These are phyloP conservation scores for Neonectria faginata DNA, from an alignment of 2,329 filamentous ascomycete genomes.

Conservation along the genomic window DNA sequence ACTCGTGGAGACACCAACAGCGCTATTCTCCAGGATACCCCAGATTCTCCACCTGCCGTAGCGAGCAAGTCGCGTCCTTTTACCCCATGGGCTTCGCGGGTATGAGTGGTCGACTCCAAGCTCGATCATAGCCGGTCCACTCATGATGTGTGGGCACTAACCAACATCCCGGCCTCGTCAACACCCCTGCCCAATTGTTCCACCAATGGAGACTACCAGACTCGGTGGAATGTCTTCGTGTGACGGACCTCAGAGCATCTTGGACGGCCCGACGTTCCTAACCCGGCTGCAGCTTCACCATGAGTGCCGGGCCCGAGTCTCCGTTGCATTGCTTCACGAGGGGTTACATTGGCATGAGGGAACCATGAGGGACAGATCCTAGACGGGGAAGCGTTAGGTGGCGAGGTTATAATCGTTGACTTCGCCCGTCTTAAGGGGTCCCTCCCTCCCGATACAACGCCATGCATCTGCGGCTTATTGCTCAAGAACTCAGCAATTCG, in stretches of 20 bases:
- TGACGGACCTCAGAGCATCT: conserved; percentile 6
- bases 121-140: conserved; percentile 41
- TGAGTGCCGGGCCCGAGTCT: conserved; percentile 16
- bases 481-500: conserved; percentile 6
- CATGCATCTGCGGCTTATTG: neutral
- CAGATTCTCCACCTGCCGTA: conserved; percentile 37
- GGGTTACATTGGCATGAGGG: neutral
- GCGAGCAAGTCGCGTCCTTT: conserved; percentile 16
- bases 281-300: conserved; percentile 14
- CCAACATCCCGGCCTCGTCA: conserved; percentile 12
- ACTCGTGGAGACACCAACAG: conserved; percentile 6
- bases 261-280: conserved; percentile 44
- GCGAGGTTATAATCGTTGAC: conserved; percentile 18
- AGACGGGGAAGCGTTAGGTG: neutral
- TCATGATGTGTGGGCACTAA: conserved; percentile 27
- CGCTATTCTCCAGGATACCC: conserved; percentile 37
- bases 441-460: neutral
- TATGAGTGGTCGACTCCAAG: conserved; percentile 32
- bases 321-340: neutral
- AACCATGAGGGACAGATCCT: conserved; percentile 7
- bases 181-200: conserved; percentile 39
- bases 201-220: conserved; percentile 36
- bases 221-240: conserved; percentile 15
- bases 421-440: conserved; percentile 3
- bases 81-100: conserved; percentile 27